Percentiles rank a stretch among this genome's conserved stretches.
Evolutionary conservation across 176 grass and related monocot genomes (phyloP).

Genomic region (Oryza glumipatula): DNA sequence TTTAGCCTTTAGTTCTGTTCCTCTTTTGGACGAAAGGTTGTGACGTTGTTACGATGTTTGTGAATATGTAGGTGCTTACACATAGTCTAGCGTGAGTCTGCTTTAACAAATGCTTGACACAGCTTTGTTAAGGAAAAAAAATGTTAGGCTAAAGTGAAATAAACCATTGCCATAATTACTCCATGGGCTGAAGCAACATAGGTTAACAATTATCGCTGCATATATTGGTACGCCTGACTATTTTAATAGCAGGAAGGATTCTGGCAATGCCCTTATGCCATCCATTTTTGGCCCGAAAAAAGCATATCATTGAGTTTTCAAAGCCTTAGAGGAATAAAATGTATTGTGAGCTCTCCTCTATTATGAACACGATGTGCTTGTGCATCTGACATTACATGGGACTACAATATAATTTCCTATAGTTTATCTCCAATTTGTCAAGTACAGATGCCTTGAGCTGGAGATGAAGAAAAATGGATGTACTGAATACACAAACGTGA

Average conservation of each 20-base stretch:
- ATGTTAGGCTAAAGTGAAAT: conserved; percentile 5
- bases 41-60: conserved; percentile 34
- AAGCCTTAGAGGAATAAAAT: conserved; percentile 10
- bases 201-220: neutral
- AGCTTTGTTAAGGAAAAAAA: conserved; percentile 25
- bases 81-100: neutral
- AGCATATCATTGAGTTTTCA: neutral
- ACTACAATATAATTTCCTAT: conserved; percentile 12
- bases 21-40: conserved; percentile 17
- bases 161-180: conserved; percentile 10
- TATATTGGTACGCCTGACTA: conserved; percentile 27
- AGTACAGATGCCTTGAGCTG: neutral
- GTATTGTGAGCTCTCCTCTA: conserved; percentile 9
- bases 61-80: neutral
- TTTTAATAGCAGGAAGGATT: conserved; percentile 15
- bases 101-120: conserved; percentile 36
- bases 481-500: conserved; percentile 17
- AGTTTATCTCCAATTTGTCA: conserved; percentile 6
- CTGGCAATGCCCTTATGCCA: neutral
- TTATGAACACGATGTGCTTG: neutral
- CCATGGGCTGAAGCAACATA: conserved; percentile 23
- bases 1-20: conserved; percentile 25
- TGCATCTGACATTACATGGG: conserved; percentile 14
- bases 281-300: neutral
- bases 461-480: conserved; percentile 23